These are phyloP conservation scores for Sideroxylon spinosum DNA, from an alignment of 179 eudicot genomes.

Conservation along the genomic window DNA sequence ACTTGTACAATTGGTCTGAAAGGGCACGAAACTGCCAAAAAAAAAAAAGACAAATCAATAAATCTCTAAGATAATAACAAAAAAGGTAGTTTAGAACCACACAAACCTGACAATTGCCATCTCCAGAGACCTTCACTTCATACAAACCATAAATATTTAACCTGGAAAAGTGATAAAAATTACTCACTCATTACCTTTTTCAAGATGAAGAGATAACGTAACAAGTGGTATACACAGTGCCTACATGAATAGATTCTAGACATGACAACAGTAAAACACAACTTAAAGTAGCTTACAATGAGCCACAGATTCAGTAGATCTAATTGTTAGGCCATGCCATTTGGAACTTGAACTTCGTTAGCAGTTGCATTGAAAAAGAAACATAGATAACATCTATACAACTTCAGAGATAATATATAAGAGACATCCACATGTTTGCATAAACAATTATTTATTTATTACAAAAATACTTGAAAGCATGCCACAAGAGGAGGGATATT, in stretches of 20 bases:
- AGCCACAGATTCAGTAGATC: background rate
- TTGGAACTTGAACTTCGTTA: background rate
- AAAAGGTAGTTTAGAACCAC: conserved; percentile 9
- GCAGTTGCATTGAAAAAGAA: background rate
- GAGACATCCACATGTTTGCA: too few species aligned
- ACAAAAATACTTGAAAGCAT: too few species aligned
- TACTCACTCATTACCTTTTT: background rate
- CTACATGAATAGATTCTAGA: background rate
- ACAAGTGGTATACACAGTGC: background rate
- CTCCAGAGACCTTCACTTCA: conserved; percentile 82
- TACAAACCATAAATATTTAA: conserved; percentile 62
- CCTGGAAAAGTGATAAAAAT: conserved; percentile 35
- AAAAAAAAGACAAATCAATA: conserved; percentile 15
- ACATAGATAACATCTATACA: background rate
- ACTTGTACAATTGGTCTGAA: conserved; percentile 78
- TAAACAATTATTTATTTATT: too few species aligned
- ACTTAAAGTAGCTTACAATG: background rate
- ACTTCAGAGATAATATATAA: too few species aligned
- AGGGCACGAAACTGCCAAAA: conserved; percentile 85
- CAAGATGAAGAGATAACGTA: background rate
- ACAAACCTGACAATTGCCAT: conserved; percentile 97
- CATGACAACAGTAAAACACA: background rate
- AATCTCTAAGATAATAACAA: conserved; percentile 13
- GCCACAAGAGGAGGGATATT: too few species aligned
- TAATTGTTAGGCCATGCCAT: background rate